Base-by-base conservation (phyloP, 352 stramenopile genomes). In the Pythium vanterpoolii region DNA sequence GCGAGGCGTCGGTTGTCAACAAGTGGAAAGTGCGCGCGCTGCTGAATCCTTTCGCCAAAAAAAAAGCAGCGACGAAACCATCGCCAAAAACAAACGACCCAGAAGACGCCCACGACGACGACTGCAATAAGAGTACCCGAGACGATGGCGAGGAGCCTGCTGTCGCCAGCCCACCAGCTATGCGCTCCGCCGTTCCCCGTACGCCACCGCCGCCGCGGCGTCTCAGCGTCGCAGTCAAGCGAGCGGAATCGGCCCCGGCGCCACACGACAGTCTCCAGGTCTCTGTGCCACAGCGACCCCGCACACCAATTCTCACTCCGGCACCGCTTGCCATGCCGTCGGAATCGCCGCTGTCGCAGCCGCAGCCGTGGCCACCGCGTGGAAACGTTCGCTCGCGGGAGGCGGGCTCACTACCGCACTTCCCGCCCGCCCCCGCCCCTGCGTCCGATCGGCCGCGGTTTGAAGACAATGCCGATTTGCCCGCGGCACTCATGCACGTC, bases 1-100 rank as follows among this genome's bases (percentile, higher is more conserved):
- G 42, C 11, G 56, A 44, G 4, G 45, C 42, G 16, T 21, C 56
- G 19, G 55, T 62, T 2, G 44, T 48, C 14, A 90, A 90, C 65
- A 90, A 90, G 51, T 90, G 81, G 81, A 87, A 85, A 62, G 72
- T 73, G n/a, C 73, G 81, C 1, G 81, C 81, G 11, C 62, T 90
- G 13, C 60, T 82, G 19, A 84, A 90, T 64, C 81, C 81, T 18
- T 90, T 90, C 56, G 81, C 79, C 31, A 87, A 84, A 57, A 66
- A 72, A 11, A 76, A 77, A 54, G 43, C 36, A 1, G 18, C 43
- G 5, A 14, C 10, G 6, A 30, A 26, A 5, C 40, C 23, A 49
- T 1, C 27, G 19, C 14, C 23, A 34, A 5, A 24, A 39, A 2
- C 23, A 44, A n/a, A 18, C 1, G 47, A 43, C 10, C 18, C 26